phyloP scores from a whole-genome alignment of 208 protist species.

The Plasmodiophora brassicae region DNA sequence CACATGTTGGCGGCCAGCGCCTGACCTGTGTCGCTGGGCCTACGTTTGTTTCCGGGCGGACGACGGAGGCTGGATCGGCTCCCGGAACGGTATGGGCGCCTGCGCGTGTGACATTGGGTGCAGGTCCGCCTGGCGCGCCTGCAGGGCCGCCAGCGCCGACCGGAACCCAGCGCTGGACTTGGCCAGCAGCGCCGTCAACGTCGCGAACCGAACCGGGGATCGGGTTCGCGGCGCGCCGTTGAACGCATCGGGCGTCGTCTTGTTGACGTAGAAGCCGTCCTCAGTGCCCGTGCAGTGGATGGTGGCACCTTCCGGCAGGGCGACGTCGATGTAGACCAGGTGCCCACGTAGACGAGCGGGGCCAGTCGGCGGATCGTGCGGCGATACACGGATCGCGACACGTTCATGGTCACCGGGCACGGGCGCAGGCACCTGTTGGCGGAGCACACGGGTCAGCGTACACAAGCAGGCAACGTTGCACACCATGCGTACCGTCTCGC shows the following conservation, averaged over 20 bases:
- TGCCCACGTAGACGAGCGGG: not conserved
- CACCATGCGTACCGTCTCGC: not conserved
- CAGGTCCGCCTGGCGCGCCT: not conserved
- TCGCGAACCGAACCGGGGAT: not conserved
- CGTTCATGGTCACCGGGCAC: no score
- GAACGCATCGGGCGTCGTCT: not conserved
- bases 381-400: not conserved
- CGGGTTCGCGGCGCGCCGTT: not conserved
- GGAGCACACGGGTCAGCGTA: not conserved
- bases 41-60: no score
- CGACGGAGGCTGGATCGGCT: not conserved
- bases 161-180: not conserved
- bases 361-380: not conserved
- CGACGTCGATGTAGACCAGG: not conserved
- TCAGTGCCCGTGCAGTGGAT: not conserved
- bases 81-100: not conserved
- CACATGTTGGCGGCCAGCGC: no score
- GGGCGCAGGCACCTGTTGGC: not conserved
- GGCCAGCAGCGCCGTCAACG: not conserved
- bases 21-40: no score
- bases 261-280: slow-evolving; percentile 16
- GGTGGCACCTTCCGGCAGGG: not conserved
- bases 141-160: not conserved
- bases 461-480: not conserved
- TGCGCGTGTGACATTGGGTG: not conserved